These are phyloP conservation scores for Flaveria brownii DNA, from an alignment of 129 eudicot genomes.

Conservation along the genomic window DNA sequence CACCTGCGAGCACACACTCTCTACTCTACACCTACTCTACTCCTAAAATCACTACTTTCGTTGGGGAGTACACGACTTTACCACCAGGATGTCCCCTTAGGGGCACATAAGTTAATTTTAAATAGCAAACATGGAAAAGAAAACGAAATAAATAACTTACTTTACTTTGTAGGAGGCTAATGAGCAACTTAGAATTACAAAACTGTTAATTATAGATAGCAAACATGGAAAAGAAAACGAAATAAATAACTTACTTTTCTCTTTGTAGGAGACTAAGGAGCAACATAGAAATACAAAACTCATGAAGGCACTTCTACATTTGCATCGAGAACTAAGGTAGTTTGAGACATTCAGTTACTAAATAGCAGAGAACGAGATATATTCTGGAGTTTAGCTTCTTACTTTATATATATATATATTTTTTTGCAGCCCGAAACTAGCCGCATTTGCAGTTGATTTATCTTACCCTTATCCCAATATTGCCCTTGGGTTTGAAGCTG, in stretches of 20 bases:
- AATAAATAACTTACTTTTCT: conserved; percentile 1
- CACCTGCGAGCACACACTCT: too few relatives aligned
- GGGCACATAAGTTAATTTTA: neutral
- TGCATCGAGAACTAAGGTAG: conserved; percentile 97
- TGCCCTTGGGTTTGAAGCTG: conserved; percentile 74
- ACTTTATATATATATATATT: neutral
- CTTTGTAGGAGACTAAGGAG: conserved; percentile 74
- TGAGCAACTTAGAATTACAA: conserved; percentile 89
- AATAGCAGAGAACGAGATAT: neutral
- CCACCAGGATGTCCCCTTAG: too few relatives aligned
- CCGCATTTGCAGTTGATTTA: conserved; percentile 69
- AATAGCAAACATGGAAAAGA: conserved; percentile 4
- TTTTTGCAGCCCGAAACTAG: conserved; percentile 81
- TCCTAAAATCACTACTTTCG: too few relatives aligned
- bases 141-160: neutral
- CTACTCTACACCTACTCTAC: too few relatives aligned
- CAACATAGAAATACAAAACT: conserved; percentile 94
- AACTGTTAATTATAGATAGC: conserved; percentile 36
- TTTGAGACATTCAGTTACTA: conserved; percentile 8
- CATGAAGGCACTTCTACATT: conserved; percentile 71
- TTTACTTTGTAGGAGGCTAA: conserved; percentile 62
- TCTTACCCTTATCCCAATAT: conserved; percentile 71
- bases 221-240: conserved; percentile 9
- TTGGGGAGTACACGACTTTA: too few relatives aligned
- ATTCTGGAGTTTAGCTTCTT: neutral